These are phyloP conservation scores for Zea luxurians DNA, from an alignment of 176 grass and related monocot species.

Conservation along the genomic window DNA sequence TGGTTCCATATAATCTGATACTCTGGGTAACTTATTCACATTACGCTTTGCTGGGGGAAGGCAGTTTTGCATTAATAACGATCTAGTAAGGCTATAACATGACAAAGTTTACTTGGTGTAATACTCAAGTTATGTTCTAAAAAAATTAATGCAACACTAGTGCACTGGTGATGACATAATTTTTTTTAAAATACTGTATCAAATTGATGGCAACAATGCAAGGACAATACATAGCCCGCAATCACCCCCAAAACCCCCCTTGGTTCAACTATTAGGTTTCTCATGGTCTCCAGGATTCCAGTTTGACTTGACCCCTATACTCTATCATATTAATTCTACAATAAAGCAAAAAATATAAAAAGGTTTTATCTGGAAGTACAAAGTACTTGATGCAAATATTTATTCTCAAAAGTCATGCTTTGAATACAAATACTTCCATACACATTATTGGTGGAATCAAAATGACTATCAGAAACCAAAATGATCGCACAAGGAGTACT, in stretches of 20 bases:
- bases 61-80: neutral
- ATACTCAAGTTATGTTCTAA: neutral
- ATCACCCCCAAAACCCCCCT: neutral
- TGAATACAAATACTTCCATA: neutral
- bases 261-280: neutral
- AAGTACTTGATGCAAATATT: slow-evolving; percentile 6
- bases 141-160: neutral
- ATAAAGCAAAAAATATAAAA: neutral
- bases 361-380: neutral
- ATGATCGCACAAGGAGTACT: neutral
- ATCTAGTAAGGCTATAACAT: neutral
- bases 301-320: slow-evolving; percentile 7
- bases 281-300: neutral
- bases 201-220: neutral
- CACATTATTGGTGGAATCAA: neutral
- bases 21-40: neutral
- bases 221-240: neutral
- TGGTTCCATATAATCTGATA: neutral
- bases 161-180: neutral
- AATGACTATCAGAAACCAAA: neutral
- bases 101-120: neutral
- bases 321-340: neutral
- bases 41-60: neutral
- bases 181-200: neutral
- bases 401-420: neutral